These are phyloP conservation scores for Stenogyne calaminthoides DNA, from an alignment of 305 asterid species.

Conservation along the genomic window DNA sequence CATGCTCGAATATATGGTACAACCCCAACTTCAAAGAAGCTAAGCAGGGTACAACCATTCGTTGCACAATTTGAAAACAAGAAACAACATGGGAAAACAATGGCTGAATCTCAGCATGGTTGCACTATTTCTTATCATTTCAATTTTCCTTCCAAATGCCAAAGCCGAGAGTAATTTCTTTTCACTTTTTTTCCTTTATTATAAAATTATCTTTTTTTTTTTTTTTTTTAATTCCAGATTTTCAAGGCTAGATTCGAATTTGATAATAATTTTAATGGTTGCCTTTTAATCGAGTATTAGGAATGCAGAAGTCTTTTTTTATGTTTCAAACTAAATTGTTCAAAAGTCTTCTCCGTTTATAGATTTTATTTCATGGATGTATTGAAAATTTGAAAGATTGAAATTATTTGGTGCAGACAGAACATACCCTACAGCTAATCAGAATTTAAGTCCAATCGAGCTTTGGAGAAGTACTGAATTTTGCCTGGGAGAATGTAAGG, in stretches of 20 bases:
- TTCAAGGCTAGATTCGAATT: not conserved
- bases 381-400: not conserved
- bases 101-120: not conserved
- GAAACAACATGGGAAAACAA: slow-evolving; percentile 20
- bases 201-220: no score
- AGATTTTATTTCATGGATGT: not conserved
- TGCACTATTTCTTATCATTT: slow-evolving; percentile 5
- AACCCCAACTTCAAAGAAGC: not conserved
- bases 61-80: not conserved
- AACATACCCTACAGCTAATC: slow-evolving; percentile 41
- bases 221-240: not conserved
- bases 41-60: not conserved
- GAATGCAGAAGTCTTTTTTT: no score
- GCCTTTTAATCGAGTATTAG: no score
- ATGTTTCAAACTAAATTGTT: not conserved
- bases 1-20: not conserved
- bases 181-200: not conserved
- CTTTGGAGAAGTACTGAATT: slow-evolving; percentile 55
- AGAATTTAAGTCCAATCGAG: slow-evolving; percentile 47
- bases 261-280: not conserved
- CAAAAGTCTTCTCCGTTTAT: not conserved
- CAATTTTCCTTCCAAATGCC: slow-evolving; percentile 8
- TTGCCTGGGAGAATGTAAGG: slow-evolving; percentile 47
- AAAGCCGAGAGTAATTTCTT: slow-evolving; percentile 35
- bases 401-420: slow-evolving; percentile 35